Evolutionary conservation across 345 rosid species (phyloP).

Genomic region (Nasturtium officinale): DNA sequence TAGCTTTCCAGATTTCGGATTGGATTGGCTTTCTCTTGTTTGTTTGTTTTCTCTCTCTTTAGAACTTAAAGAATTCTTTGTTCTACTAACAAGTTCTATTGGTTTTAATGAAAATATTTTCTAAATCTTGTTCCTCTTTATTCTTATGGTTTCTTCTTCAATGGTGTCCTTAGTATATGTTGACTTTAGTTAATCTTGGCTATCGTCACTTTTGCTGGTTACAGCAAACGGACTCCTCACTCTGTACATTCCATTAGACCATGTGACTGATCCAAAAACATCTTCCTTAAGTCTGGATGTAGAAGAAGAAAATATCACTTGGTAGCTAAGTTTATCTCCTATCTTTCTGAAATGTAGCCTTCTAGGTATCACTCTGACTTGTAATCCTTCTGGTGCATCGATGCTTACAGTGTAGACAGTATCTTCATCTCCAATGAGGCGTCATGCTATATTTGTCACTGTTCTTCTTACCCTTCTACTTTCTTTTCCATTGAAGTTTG

Average conservation of each 20-base stretch:
- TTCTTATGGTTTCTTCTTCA: not conserved
- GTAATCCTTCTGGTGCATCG: conserved; percentile 44
- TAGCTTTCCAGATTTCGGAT: not conserved
- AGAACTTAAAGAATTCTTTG: not conserved
- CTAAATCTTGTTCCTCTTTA: conserved; percentile 1
- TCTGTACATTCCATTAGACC: conserved; percentile 54
- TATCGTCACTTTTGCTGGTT: conserved; percentile 33
- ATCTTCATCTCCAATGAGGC: conserved; percentile 46
- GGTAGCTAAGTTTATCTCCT: conserved; percentile 51
- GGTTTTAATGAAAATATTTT: not conserved
- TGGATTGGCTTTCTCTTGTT: conserved; percentile 12
- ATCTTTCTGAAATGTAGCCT: conserved; percentile 46
- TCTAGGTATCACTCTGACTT: conserved; percentile 49
- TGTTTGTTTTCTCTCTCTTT: no score
- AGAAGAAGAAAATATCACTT: conserved; percentile 46
- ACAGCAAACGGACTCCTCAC: conserved; percentile 57
- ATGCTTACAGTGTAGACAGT: conserved; percentile 41
- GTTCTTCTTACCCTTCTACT: conserved; percentile 52
- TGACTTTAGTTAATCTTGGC: not conserved
- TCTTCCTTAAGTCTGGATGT: conserved; percentile 29
- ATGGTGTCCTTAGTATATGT: not conserved
- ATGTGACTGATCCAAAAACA: conserved; percentile 60
- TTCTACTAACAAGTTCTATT: conserved; percentile 17
- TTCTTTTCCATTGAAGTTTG: conserved; percentile 43
- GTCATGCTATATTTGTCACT: conserved; percentile 56